Conservation (phyloP, 2,329 filamentous ascomycete species). For the Pyrenochaeta sp. region DNA sequence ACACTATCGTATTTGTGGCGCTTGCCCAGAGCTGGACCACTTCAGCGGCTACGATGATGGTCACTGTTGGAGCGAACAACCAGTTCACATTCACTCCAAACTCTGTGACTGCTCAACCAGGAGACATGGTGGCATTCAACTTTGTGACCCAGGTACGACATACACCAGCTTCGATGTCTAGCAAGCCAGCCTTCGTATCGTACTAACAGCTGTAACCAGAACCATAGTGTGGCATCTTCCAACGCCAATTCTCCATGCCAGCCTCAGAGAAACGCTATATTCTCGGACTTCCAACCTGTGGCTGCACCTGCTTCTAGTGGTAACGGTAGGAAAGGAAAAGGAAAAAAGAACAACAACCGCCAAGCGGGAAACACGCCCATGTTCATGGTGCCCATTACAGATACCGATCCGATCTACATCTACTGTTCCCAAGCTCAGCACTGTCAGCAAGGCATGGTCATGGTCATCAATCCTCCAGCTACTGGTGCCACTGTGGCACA, state of each 20-base stretch:
- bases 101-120: constrained; percentile 32
- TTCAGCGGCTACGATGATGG: constrained; percentile 38
- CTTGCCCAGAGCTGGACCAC: constrained; percentile 33
- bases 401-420: constrained; percentile 73
- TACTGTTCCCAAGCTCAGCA: constrained; percentile 75
- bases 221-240: constrained; percentile 37
- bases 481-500: constrained; percentile 30
- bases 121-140: constrained; percentile 38
- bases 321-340: constrained; percentile 19
- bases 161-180: background rate
- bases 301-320: constrained; percentile 21
- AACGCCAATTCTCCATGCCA: constrained; percentile 34
- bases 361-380: constrained; percentile 30
- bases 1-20: constrained; percentile 23
- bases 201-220: constrained; percentile 19
- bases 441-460: constrained; percentile 75
- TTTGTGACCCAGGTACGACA: constrained; percentile 31
- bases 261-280: constrained; percentile 33
- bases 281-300: constrained; percentile 39
- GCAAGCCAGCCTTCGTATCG: background rate
- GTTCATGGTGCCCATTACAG: constrained; percentile 37
- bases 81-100: constrained; percentile 40
- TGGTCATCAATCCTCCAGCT: constrained; percentile 69
- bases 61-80: constrained; percentile 41
- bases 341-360: constrained; percentile 28